These are phyloP conservation scores for Calonectria honghensis DNA, from an alignment of 2,329 filamentous ascomycete species.

Conservation along the genomic window DNA sequence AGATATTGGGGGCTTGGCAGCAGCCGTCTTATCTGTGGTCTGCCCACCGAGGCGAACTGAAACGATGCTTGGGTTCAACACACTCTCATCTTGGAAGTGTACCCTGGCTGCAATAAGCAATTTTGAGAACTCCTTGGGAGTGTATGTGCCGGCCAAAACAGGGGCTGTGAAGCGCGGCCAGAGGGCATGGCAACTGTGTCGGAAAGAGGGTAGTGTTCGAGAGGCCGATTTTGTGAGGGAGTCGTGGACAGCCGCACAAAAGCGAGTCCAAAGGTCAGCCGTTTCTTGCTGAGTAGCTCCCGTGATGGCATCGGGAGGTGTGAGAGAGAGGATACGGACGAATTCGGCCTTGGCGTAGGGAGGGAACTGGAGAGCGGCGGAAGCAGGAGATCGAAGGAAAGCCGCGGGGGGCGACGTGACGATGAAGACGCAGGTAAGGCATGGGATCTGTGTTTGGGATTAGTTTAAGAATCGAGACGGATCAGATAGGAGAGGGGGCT, in stretches of 20 bases:
- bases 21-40: background rate
- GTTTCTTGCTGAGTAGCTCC: conserved; percentile 75
- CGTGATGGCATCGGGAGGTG: conserved; percentile 64
- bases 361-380: conserved; percentile 88
- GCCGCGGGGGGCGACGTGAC: conserved; percentile 82
- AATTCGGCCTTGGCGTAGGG: conserved; percentile 89
- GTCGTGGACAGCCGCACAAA: conserved; percentile 90
- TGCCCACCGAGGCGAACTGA: conserved; percentile 52
- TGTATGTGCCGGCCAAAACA: conserved; percentile 82
- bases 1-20: conserved; percentile 45
- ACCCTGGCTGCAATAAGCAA: conserved; percentile 82
- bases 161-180: conserved; percentile 92
- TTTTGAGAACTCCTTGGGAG: conserved; percentile 87
- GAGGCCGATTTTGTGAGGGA: conserved; percentile 87
- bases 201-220: conserved; percentile 85
- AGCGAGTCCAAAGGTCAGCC: conserved; percentile 84
- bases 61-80: conserved; percentile 80
- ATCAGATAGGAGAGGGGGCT: conserved; percentile 52
- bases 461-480: background rate
- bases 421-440: conserved; percentile 85
- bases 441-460: conserved; percentile 78
- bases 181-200: conserved; percentile 80
- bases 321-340: conserved; percentile 82
- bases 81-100: conserved; percentile 83
- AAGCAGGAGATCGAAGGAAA: conserved; percentile 80